These are phyloP conservation scores for Pichiaceae sp. DNA, from an alignment of 1,139 yeast species.

Conservation along the genomic window DNA sequence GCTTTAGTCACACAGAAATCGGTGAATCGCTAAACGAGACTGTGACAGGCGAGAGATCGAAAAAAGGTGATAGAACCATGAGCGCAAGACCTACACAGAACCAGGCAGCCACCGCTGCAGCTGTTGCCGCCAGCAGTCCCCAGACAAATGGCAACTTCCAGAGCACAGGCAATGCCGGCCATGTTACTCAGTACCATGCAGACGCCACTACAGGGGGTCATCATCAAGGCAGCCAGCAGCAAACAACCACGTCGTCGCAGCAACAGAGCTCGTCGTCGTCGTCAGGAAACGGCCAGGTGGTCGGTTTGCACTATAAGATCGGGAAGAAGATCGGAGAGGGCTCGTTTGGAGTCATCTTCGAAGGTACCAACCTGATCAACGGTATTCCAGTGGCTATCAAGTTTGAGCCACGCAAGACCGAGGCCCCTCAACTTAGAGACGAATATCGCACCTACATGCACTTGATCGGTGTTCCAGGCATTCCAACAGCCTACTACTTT, in stretches of 20 bases:
- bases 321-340: constrained; percentile 85
- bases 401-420: constrained; percentile 72
- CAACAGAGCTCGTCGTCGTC: constrained; percentile 12
- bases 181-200: background rate
- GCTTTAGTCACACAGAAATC: too few species aligned
- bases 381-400: constrained; percentile 74
- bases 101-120: constrained; percentile 2
- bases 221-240: constrained; percentile 20
- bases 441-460: constrained; percentile 70
- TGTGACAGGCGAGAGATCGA: too few species aligned
- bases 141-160: background rate
- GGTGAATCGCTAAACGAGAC: too few species aligned
- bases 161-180: background rate
- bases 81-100: background rate
- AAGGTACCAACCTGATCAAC: constrained; percentile 69
- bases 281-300: constrained; percentile 38
- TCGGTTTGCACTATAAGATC: constrained; percentile 71
- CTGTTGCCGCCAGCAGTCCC: constrained; percentile 1
- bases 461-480: constrained; percentile 50
- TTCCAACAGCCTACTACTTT: constrained; percentile 73
- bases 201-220: constrained; percentile 2
- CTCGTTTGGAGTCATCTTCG: constrained; percentile 75
- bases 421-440: constrained; percentile 73
- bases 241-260: constrained; percentile 21
- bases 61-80: too few species aligned